Conservation (phyloP, 2,329 filamentous ascomycete genomes). For the Xylariomycetidae sp. region DNA sequence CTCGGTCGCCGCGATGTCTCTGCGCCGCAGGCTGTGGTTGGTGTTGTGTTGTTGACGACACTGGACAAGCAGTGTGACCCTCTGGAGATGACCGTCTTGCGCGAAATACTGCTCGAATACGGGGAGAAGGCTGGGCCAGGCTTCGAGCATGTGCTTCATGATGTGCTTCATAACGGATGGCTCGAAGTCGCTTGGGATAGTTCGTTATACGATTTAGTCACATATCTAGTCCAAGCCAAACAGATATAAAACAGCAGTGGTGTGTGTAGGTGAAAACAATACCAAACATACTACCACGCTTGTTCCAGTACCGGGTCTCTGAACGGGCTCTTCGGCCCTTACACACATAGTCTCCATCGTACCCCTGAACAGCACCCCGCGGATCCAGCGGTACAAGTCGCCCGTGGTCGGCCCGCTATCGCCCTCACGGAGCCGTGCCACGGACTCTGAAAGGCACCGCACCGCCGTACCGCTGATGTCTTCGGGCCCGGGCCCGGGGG, state of each 20-base stretch:
- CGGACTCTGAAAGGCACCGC: constrained; percentile 3
- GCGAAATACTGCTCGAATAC: constrained; percentile 7
- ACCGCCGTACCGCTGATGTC: constrained; percentile 9
- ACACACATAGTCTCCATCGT: constrained; percentile 11
- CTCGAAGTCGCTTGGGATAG: constrained; percentile 8
- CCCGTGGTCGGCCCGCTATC: constrained; percentile 1
- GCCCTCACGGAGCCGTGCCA: background rate
- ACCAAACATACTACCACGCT: constrained; percentile 16
- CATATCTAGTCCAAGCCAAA: no score
- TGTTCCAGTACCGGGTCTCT: constrained; percentile 6
- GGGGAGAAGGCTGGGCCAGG: constrained; percentile 2
- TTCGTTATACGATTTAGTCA: no score
- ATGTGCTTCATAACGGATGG: no score
- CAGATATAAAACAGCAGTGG: no score
- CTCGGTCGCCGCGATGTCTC: constrained; percentile 6
- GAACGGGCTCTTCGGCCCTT: constrained; percentile 12
- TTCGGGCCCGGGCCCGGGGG: constrained; percentile 9
- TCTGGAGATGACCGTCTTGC: constrained; percentile 1
- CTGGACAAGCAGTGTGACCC: constrained; percentile 8
- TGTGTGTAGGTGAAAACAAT: no score
- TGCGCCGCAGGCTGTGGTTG: background rate
- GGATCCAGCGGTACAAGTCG: constrained; percentile 9
- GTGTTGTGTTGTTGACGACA: constrained; percentile 5
- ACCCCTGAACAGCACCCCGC: constrained; percentile 7
- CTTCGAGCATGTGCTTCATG: constrained; percentile 2